Percentiles rank a stretch among this genome's conserved stretches.
These are phyloP conservation scores for Aspergillus haitiensis DNA, from an alignment of 495 filamentous ascomycete species.

Conservation along the genomic window DNA sequence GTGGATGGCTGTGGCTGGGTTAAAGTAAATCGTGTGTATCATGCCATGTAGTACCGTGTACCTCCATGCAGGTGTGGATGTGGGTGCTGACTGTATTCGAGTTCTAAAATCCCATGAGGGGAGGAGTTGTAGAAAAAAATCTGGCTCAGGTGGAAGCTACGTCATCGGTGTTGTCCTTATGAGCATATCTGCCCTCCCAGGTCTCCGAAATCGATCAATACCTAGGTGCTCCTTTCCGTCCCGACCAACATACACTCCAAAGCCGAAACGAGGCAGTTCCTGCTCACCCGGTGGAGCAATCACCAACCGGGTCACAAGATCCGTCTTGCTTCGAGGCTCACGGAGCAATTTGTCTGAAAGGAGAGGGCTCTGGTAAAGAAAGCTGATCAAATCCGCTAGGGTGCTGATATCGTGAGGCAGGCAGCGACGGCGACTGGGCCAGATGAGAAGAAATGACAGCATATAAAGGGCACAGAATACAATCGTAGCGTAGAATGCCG, in stretches of 20 bases:
- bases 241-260: conserved; percentile 60
- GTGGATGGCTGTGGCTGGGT: neutral
- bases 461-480: conserved; percentile 67
- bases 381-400: conserved; percentile 74
- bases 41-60: no score
- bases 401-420: conserved; percentile 70
- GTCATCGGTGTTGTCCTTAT: conserved; percentile 42
- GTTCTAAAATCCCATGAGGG: neutral
- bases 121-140: conserved; percentile 1
- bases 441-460: conserved; percentile 61
- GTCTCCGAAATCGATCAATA: conserved; percentile 58
- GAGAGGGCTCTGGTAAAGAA: conserved; percentile 68
- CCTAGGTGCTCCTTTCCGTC: conserved; percentile 66
- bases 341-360: conserved; percentile 66
- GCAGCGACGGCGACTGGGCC: conserved; percentile 54
- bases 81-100: neutral
- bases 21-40: neutral
- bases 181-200: conserved; percentile 48
- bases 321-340: conserved; percentile 57
- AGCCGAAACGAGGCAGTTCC: conserved; percentile 55
- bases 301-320: conserved; percentile 63
- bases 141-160: conserved; percentile 11
- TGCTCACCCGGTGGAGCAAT: conserved; percentile 49
- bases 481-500: conserved; percentile 65
- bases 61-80: no score